Conservation (phyloP, 192 early-diverging fungal genomes). For the Rhizophagus clarus region DNA sequence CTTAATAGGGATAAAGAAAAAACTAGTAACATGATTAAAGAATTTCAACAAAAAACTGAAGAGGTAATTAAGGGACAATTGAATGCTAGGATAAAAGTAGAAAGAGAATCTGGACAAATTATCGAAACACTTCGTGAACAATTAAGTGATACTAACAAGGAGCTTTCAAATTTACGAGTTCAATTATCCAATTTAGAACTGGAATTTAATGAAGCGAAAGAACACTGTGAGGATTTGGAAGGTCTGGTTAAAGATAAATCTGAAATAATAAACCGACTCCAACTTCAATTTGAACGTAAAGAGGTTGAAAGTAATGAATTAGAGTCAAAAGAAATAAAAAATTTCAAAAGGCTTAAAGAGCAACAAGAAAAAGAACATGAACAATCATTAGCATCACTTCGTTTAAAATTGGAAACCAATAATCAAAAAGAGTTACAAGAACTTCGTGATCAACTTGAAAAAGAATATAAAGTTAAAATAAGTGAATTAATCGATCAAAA, state of each 20-base stretch:
- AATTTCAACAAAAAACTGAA: slow-evolving; percentile 4
- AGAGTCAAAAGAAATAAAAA: not conserved
- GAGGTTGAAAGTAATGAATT: not conserved
- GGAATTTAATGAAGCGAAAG: not conserved
- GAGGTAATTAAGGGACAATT: slow-evolving; percentile 4
- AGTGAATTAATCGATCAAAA: not conserved
- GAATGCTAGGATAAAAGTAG: not conserved
- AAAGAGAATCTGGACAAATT: not conserved
- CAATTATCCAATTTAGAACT: not conserved
- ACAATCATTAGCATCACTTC: not conserved
- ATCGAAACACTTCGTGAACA: not conserved
- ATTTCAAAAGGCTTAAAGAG: not conserved
- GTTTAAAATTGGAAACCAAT: not conserved
- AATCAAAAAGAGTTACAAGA: slow-evolving; percentile 12
- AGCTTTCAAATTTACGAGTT: not conserved
- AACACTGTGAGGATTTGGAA: slow-evolving; percentile 10
- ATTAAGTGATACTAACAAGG: not conserved
- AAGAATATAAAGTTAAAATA: slow-evolving; percentile 2
- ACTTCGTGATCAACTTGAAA: slow-evolving; percentile 2
- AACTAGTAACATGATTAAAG: not conserved
- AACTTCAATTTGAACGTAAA: not conserved
- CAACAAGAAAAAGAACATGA: slow-evolving; percentile 4
- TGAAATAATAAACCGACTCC: not conserved
- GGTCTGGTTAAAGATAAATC: not conserved
- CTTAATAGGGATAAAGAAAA: not conserved